Evolutionary conservation across 176 grass and related monocot genomes (phyloP), one percentile per base, ranked within the genome.

Genomic region (Rhynchospora pubera): DNA sequence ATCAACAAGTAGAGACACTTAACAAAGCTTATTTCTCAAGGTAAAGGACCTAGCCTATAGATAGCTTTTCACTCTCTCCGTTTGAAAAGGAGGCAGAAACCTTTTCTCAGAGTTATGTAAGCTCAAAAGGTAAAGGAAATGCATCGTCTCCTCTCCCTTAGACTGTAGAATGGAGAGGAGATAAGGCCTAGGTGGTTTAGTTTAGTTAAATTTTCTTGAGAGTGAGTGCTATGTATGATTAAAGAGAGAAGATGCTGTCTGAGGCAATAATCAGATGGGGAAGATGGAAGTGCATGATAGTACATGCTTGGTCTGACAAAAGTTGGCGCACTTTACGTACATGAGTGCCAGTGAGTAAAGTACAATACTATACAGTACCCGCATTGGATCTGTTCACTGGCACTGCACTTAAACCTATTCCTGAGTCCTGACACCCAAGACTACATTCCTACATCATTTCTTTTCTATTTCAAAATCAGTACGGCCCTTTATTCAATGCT

Each of bases 231-330:
- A 14, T 32, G 57, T 63, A 80, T 80, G 78, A 80, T 80, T 77
- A 56, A 77, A 77, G 72, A 76, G 72, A 7, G 50, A 77, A 77
- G 72, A 56, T 77, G 72, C 72, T 77, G 72, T 77, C 72, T 77
- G 50, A 56, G 22, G 72, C 72, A 56, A 77, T 77, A 56, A 77
- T 77, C 72, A 77, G 50, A 77, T 77, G 50, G 72, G 48, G 50
- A 80, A 80, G 55, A 63, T 62, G 57, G n/a, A 80, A 80, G 78
- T 80, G 78, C 78, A 63, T 62, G 59, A 80, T 80, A 80, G 78
- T 80, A 80, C 78, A 80, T 80, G 55, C 34, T 63, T 63, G 11
- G 53, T 63, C 59, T 59, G 55, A 63, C 57, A 63, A 80, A 80
- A 80, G 78, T 63, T 63, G 34, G 57, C 78, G 78, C 78, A 80